Conservation (phyloP, 2,329 filamentous ascomycete genomes). For the Sclerotinia subarctica region DNA sequence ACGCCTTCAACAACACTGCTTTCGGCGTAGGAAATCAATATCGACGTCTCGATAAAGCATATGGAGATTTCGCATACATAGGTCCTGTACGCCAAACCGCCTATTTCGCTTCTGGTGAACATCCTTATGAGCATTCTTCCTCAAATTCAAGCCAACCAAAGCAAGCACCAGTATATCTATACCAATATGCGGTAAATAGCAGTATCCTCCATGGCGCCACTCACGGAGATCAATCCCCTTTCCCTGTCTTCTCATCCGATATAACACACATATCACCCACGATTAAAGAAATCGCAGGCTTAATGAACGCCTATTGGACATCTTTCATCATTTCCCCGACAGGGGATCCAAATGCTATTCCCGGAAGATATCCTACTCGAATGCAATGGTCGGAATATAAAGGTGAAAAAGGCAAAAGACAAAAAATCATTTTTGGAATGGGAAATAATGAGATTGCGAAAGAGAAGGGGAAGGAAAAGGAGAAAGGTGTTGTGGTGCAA, state of each 20-base stretch:
- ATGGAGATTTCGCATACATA: conserved; percentile 63
- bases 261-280: conserved; percentile 19
- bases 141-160: background rate
- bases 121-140: background rate
- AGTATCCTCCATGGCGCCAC: conserved; percentile 39
- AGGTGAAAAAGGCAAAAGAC: conserved; percentile 27
- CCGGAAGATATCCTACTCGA: conserved; percentile 19
- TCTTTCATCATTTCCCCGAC: conserved; percentile 32
- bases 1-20: background rate
- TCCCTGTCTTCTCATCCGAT: conserved; percentile 43
- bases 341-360: conserved; percentile 36
- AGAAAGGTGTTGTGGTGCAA: conserved; percentile 45
- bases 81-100: conserved; percentile 61
- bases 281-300: conserved; percentile 27
- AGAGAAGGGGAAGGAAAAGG: conserved; percentile 34
- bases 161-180: conserved; percentile 48
- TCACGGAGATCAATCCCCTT: conserved; percentile 45
- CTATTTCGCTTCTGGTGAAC: conserved; percentile 40
- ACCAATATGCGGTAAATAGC: conserved; percentile 55
- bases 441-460: conserved; percentile 55
- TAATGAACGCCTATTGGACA: conserved; percentile 38
- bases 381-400: conserved; percentile 22
- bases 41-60: conserved; percentile 56
- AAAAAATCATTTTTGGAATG: conserved; percentile 51
- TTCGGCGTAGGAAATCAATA: conserved; percentile 51